A percentile compares a stretch with the other conserved stretches of the same genome.
Evolutionary conservation across 148 eudicot species (phyloP).

Genomic region (Silene latifolia): DNA sequence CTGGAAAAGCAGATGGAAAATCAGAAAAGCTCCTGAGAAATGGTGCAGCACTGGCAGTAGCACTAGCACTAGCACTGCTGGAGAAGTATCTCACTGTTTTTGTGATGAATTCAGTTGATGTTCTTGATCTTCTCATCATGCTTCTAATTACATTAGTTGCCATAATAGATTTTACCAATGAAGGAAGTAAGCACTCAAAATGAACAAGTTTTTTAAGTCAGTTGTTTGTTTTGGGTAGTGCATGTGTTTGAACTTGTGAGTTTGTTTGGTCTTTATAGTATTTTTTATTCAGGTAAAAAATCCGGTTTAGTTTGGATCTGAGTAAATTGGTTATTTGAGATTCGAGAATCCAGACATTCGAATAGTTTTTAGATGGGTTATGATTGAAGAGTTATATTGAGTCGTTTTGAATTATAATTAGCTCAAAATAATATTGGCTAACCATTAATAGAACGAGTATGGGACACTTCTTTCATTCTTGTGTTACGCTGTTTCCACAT

Average conservation of each 20-base stretch:
- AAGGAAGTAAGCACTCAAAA: neutral
- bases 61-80: neutral
- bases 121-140: slow-evolving; percentile 22
- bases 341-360: too few species aligned
- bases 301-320: too few species aligned
- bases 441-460: too few species aligned
- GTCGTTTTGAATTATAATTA: too few species aligned
- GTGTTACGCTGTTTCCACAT: too few species aligned
- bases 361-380: too few species aligned
- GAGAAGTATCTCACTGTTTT: slow-evolving; percentile 18
- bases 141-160: slow-evolving; percentile 15
- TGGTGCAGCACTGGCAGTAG: neutral
- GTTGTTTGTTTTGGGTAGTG: neutral
- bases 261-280: neutral
- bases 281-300: too few species aligned
- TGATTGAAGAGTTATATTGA: too few species aligned
- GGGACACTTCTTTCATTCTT: too few species aligned
- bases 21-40: neutral
- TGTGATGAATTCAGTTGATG: slow-evolving; percentile 5
- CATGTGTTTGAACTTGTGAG: neutral
- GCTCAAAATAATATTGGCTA: too few species aligned
- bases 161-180: slow-evolving; percentile 1
- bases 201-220: too few species aligned
- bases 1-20: slow-evolving; percentile 42
- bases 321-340: too few species aligned